Base-by-base conservation (phyloP, 75 land plant species). In the Sequoia sempervirens region DNA sequence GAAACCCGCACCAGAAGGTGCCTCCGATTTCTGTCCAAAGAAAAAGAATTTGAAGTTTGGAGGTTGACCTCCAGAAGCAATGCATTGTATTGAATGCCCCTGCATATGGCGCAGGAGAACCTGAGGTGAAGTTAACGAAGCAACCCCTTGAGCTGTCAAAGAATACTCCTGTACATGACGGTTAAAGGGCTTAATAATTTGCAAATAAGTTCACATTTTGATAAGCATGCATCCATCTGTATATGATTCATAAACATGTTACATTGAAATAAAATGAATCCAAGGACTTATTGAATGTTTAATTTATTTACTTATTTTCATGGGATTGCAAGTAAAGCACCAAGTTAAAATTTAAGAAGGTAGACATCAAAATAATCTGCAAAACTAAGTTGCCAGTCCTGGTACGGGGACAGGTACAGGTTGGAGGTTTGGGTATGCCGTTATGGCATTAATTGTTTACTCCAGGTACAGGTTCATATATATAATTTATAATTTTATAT, bases 41-140 rank as follows among this genome's bases (percentile, higher is more conserved):
- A 98, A 98, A 89, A 98, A 98, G 89, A 96, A 96, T 90, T 94
- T 97, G 84, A 94, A 94, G 80, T 93, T 95, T 9, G 99, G 99
- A 46, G 95, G 82, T 84, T 96, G 93, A 53, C 98, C 96, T 72
- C 99, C 99, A 1, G 98, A 96, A 50, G 99, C 99, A 78, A 98
- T 96, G 92, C 96, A 96, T 75, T 96, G 95, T 13, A 98, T 91
- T 79, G 92, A 95, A 50, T 96, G 82, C 43, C 84, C 86, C 87
- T 94, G 95, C 99, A 98, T 96, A 82, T 98, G 95, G 79, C 89
- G 86, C 14, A 96, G 85, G 40, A 98, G 91, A 5, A 89, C 86
- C 85, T 98, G 99, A 78, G 98, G 94, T 43, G 90, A 83, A 30
- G 91, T 86, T 84, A 95, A 74, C 45, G 90, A 87, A 8, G 91